Conservation (phyloP, 2,329 filamentous ascomycete genomes). For the Penicillium janthinellum region DNA sequence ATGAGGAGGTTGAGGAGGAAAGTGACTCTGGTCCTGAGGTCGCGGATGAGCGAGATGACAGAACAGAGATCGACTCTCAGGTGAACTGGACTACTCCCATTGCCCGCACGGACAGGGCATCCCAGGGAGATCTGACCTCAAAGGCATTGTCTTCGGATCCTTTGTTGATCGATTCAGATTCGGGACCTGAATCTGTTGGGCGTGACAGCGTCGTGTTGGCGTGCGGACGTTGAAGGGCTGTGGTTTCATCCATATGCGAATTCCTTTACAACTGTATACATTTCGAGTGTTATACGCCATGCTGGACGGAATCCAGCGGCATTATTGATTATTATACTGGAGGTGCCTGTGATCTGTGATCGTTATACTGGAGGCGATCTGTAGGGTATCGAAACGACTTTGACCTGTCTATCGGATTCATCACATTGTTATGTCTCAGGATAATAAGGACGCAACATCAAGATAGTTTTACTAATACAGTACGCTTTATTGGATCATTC, state of each 20-base stretch:
- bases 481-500: not conserved
- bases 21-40: constrained; percentile 21
- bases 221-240: not conserved
- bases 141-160: not conserved
- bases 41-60: constrained; percentile 8
- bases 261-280: not conserved
- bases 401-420: too few relatives aligned
- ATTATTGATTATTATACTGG: not conserved
- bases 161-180: constrained; percentile 9
- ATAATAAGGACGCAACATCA: not conserved
- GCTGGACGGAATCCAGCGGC: not conserved
- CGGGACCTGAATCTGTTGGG: constrained; percentile 2
- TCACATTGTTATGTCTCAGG: not conserved
- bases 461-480: not conserved
- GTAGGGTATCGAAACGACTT: too few relatives aligned
- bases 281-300: not conserved
- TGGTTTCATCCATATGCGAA: too few relatives aligned
- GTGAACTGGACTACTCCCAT: not conserved
- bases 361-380: too few relatives aligned
- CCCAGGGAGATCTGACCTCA: not conserved
- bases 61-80: not conserved
- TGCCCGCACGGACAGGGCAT: not conserved
- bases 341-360: too few relatives aligned
- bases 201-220: constrained; percentile 14
- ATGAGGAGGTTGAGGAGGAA: constrained; percentile 39